phyloP scores from a whole-genome alignment of 192 early-diverging fungal species.

The Spinellus fusiger region DNA sequence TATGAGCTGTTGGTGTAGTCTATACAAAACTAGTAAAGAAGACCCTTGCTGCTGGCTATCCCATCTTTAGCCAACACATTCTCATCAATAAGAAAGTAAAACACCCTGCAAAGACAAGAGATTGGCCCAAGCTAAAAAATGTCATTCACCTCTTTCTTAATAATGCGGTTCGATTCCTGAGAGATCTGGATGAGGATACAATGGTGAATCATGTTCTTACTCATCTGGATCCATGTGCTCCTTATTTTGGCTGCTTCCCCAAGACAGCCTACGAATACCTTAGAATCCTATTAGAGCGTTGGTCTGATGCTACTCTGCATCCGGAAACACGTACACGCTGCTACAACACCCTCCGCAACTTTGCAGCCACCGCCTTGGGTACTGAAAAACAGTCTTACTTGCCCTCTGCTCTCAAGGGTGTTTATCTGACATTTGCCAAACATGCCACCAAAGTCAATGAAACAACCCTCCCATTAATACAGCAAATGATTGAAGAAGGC shows the following conservation, averaged over 20 bases:
- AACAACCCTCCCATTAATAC: constrained; percentile 66
- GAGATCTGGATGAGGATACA: constrained; percentile 71
- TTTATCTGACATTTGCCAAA: constrained; percentile 75
- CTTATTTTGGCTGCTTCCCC: constrained; percentile 80
- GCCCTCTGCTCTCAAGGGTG: constrained; percentile 56
- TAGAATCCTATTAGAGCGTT: constrained; percentile 52
- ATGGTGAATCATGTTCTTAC: constrained; percentile 79
- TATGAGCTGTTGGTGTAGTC: too few relatives aligned
- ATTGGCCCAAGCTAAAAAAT: constrained; percentile 43
- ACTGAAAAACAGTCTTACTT: constrained; percentile 8
- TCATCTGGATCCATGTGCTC: constrained; percentile 62
- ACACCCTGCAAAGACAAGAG: constrained; percentile 12
- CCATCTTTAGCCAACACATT: constrained; percentile 67
- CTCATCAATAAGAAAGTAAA: constrained; percentile 28
- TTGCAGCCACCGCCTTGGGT: constrained; percentile 19
- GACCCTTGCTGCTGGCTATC: constrained; percentile 60
- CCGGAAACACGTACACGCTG: constrained; percentile 60
- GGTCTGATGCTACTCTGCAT: constrained; percentile 46
- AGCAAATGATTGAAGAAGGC: constrained; percentile 86
- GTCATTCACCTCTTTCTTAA: constrained; percentile 75
- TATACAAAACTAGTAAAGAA: constrained; percentile 78
- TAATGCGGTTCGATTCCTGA: constrained; percentile 65
- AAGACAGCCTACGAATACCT: constrained; percentile 76
- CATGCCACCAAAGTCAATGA: constrained; percentile 64
- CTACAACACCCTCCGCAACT: constrained; percentile 63